Evolutionary conservation across 805 yeast genomes (phyloP), one percentile per base, ranked within the genome.

Genomic region (Zygosaccharomyces bailii): DNA sequence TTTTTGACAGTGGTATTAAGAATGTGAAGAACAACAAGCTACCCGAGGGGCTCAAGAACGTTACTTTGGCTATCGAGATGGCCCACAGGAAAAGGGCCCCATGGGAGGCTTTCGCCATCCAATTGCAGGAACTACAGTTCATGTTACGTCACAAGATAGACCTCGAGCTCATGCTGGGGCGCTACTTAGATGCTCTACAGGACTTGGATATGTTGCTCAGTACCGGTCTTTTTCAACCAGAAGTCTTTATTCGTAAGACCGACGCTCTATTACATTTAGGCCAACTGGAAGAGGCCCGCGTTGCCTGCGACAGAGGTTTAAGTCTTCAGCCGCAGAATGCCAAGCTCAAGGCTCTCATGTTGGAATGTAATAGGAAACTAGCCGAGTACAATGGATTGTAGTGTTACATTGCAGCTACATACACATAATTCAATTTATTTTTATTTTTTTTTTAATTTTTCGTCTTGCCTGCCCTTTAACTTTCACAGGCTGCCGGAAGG

Each of bases 71-170:
- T 3, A 69, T 85, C 27, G 87, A 83, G 43, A 75, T 83, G 74
- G 78, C 84, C 11, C 62, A 71, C 37, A 56, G 59, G 39, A 80
- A 83, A 54, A 74, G 93, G 63, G 76, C 82, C 33, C 81, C 82
- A 59, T 84, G 82, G 68, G 93, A 85, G 58, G 71, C 84, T 4
- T 85, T 85, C 61, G 88, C 79, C 49, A 73, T 83, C 11, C 83
- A 86, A 20, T 61, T 84, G 39, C 85, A 80, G 60, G 93, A 85
- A 60, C 63, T 83, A 39, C 73, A 78, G 34, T 73, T 80, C 53
- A 77, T 84, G 59, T 64, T 85, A 43, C 80, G 81, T 72, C 80
- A 85, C 40, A 72, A 90, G 50, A 76, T 86, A 19, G 95, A 85
- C 57, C 80, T 89, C 0, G 72, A 77, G 52, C 67, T 84, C 57